Percentiles rank a stretch among this genome's conserved stretches.
Evolutionary conservation across 805 yeast species (phyloP).

Genomic region (Kodamaea leandrae): DNA sequence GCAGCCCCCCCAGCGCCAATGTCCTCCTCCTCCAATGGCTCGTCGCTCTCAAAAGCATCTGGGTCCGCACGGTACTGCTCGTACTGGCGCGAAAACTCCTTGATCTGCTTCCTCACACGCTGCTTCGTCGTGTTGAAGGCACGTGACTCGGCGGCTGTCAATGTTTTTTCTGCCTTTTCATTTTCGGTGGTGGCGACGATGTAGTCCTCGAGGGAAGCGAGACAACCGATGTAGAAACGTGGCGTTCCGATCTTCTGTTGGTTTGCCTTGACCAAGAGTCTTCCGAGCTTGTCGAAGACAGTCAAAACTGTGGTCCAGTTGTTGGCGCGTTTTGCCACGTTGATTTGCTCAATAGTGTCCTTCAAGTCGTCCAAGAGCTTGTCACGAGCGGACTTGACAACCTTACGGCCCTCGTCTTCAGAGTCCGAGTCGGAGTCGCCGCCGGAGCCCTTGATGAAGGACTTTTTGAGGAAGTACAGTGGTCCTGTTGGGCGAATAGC

Average conservation of each 20-base stretch:
- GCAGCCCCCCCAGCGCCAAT: slow-evolving; percentile 26
- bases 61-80: slow-evolving; percentile 66
- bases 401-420: slow-evolving; percentile 73
- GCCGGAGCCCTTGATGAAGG: slow-evolving; percentile 41
- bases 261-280: slow-evolving; percentile 60
- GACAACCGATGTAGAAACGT: slow-evolving; percentile 59
- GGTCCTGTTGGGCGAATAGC: slow-evolving; percentile 42
- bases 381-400: slow-evolving; percentile 91
- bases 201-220: slow-evolving; percentile 71
- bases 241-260: slow-evolving; percentile 81
- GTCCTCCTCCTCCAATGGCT: slow-evolving; percentile 33
- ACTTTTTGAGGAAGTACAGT: slow-evolving; percentile 52
- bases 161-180: slow-evolving; percentile 61
- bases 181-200: slow-evolving; percentile 49
- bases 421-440: slow-evolving; percentile 43
- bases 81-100: slow-evolving; percentile 62
- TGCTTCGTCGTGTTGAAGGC: slow-evolving; percentile 87
- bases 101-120: slow-evolving; percentile 75
- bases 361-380: slow-evolving; percentile 87
- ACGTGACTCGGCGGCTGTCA: slow-evolving; percentile 79
- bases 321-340: slow-evolving; percentile 61
- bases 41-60: slow-evolving; percentile 64
- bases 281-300: slow-evolving; percentile 77
- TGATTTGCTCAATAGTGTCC: slow-evolving; percentile 61
- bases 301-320: slow-evolving; percentile 76